These are phyloP conservation scores for Stylosanthes scabra DNA, from an alignment of 331 rosid species.

Conservation along the genomic window DNA sequence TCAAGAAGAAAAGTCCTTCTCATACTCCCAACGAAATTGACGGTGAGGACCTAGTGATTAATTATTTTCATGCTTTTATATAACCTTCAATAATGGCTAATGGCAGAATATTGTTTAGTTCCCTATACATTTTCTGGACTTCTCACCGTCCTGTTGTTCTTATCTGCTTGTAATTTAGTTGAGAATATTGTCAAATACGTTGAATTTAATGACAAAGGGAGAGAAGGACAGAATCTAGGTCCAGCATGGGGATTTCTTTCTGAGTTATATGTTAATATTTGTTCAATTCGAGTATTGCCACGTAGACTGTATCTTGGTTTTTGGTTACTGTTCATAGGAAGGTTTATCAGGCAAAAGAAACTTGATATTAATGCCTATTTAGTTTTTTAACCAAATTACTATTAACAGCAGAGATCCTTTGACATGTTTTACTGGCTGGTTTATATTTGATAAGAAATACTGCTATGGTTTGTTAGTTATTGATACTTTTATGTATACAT, in stretches of 20 bases:
- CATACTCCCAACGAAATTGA: constrained; percentile 50
- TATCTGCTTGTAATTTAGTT: constrained; percentile 9
- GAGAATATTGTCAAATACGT: neutral
- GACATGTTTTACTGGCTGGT: constrained; percentile 23
- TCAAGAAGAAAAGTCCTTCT: constrained; percentile 47
- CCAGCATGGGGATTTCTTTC: neutral
- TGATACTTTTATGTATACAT: constrained; percentile 24
- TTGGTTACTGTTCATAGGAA: neutral
- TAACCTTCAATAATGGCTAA: constrained; percentile 20
- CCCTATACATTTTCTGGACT: neutral
- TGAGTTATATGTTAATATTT: neutral
- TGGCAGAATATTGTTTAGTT: constrained; percentile 3
- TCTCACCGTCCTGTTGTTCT: neutral
- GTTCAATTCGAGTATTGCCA: neutral
- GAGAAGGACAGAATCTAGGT: constrained; percentile 19
- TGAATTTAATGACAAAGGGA: constrained; percentile 13
- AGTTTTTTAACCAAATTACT: constrained; percentile 1
- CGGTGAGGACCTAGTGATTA: constrained; percentile 51
- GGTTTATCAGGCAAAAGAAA: constrained; percentile 14
- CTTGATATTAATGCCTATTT: constrained; percentile 13
- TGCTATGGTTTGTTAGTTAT: constrained; percentile 21
- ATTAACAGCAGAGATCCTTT: constrained; percentile 24
- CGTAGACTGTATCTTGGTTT: constrained; percentile 17
- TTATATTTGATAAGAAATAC: neutral
- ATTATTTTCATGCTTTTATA: constrained; percentile 30